Conservation (phyloP, 495 filamentous ascomycete species). For the Penicillium riverlandense region DNA sequence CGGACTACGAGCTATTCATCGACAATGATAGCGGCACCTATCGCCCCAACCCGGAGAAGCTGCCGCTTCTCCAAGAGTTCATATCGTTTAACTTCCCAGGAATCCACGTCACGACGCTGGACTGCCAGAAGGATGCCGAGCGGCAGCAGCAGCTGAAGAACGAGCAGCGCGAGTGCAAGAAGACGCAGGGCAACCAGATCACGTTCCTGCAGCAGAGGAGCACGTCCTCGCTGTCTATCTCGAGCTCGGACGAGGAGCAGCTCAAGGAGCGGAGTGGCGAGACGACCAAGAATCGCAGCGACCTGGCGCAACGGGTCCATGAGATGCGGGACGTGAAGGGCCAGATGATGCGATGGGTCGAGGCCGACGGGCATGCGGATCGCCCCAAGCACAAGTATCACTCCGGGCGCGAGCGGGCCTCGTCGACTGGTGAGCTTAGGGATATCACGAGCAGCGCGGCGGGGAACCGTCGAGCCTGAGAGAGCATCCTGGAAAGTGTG, state of each 20-base stretch:
- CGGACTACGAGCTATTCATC: slow-evolving; percentile 78
- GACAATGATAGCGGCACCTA: slow-evolving; percentile 96
- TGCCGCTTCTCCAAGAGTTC: slow-evolving; percentile 64
- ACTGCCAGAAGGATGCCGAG: slow-evolving; percentile 59
- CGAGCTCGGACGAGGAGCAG: slow-evolving; percentile 69
- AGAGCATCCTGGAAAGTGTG: background rate
- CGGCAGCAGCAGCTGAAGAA: slow-evolving; percentile 53
- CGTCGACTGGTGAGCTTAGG: slow-evolving; percentile 6
- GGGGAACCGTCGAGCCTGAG: background rate
- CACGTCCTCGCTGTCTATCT: slow-evolving; percentile 48
- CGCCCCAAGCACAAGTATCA: slow-evolving; percentile 10
- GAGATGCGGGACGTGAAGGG: slow-evolving; percentile 38
- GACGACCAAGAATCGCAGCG: slow-evolving; percentile 18
- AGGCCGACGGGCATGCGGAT: slow-evolving; percentile 20
- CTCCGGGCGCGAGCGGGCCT: slow-evolving; percentile 12
- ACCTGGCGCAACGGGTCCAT: slow-evolving; percentile 24
- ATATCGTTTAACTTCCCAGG: slow-evolving; percentile 65
- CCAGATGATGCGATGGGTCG: slow-evolving; percentile 34
- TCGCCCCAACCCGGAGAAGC: slow-evolving; percentile 66
- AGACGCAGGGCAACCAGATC: slow-evolving; percentile 52
- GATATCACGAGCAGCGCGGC: background rate
- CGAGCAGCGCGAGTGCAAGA: slow-evolving; percentile 56
- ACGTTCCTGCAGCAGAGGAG: slow-evolving; percentile 59
- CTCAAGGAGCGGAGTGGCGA: slow-evolving; percentile 49
- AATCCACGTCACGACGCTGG: slow-evolving; percentile 59